Evolutionary conservation across 2,329 filamentous ascomycete genomes (phyloP), one percentile per base, ranked within the genome.

Genomic region (Leptodontidium sp.): DNA sequence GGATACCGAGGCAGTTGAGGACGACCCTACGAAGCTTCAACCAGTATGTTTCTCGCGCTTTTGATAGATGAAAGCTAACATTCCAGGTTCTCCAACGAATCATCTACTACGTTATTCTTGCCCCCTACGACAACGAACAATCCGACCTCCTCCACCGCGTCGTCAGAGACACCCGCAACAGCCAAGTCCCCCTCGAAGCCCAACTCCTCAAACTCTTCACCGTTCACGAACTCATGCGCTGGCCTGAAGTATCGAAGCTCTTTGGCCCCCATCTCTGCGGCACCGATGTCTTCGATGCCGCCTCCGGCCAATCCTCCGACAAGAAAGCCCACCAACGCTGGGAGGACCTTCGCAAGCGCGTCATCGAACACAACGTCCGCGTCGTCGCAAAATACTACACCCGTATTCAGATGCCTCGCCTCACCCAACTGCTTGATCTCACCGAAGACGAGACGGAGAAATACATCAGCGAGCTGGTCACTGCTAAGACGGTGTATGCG

Each of bases 321-420:
- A 86, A 91, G 70, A 95, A 97, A 82, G 91, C 94, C 35, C 84
- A 92, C 81, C 88, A 91, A 81, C 88, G 96, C 79, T 99, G 95
- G 94, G 88, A 96, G 79, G 96, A 98, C 79, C 85, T 99, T 72
- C 93, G 96, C 77, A 98, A 98, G 87, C 94, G 96, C 64, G 96
- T 99, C 71, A 99, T 99, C 77, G 96, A 99, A 84, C 96, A 99
- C 84, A 99, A 99, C 75, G 95, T 99, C 64, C 93, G 96, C 64
- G 96, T 99, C 1, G 89, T 99, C 47, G 96, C 96, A 76, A 97
- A 97, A 82, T 99, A 99, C 86, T 99, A 99, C 84, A 99, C 96
- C 26, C 93, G 96, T 75, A 97, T 99, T 79, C 91, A 93, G 80
- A 96, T 98, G 87, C 89, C 90, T 73, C 93, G 96, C 43, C 85